Evolutionary conservation across 768 basidiomycete genomes (phyloP), one percentile per base, ranked within the genome.

Genomic region (Leccinum subgranulosum): DNA sequence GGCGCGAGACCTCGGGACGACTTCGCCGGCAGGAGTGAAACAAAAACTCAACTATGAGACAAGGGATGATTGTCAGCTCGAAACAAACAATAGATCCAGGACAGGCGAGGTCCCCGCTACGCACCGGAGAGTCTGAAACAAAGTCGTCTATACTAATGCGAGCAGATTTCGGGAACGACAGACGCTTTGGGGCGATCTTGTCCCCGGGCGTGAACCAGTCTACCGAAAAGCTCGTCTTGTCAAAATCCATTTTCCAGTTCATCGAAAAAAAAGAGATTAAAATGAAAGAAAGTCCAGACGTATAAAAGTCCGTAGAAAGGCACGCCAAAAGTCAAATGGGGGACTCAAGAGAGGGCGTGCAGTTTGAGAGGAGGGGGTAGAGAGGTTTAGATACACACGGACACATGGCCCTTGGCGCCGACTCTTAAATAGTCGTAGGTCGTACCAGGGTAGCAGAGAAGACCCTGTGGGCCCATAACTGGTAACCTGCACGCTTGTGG

Each of bases 101-200:
- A 43, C 41, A 43, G 17, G 47, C 25, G 9, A n/a, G 28, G 17
- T 17, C 10, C 19, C 41, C 41, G 15, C 25, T 8, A 63, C 71
- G 0, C 55, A 72, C 71, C 41, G 65, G 71, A 0, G 69, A 62
- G 41, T 65, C 67, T 47, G 73, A 59, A 56, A 62, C 64, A 52
- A 67, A 55, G 58, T 72, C 71, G 46, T 72, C 71, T 28, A 68
- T 53, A 50, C 69, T 74, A 11, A 70, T 72, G 57, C 66, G 62
- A 54, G 64, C 67, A 14, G 72, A 74, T 53, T 63, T 74, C n/a
- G 71, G 73, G 34, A 73, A 73, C 5, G 73, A 72, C 17, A 73
- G 60, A 10, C 69, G 73, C 25, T 68, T 63, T 28, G 62, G 60
- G 5, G 55, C 55, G 41, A 56, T 68, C 49, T 49, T 65, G 54